phyloP scores from a whole-genome alignment of 805 yeast species.

The Candida yuanshanica region DNA sequence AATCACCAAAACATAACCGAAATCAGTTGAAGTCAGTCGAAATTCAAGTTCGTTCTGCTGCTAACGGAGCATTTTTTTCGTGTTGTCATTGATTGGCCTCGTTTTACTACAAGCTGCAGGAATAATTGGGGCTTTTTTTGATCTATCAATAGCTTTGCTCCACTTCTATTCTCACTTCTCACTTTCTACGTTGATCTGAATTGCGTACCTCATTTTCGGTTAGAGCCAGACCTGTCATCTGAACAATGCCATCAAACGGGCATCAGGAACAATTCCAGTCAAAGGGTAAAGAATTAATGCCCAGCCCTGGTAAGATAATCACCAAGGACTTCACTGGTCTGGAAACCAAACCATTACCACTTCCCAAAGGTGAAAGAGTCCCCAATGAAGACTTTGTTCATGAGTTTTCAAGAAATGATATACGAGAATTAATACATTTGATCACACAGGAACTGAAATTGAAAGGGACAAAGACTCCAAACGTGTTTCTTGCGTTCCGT shows the following conservation, averaged over 20 bases:
- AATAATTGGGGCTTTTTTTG: too few species aligned
- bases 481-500: slow-evolving; percentile 70
- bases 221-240: not conserved
- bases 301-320: slow-evolving; percentile 10
- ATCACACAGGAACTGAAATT: slow-evolving; percentile 69
- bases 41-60: too few species aligned
- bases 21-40: too few species aligned
- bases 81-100: too few species aligned
- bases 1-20: too few species aligned
- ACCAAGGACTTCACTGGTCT: slow-evolving; percentile 1
- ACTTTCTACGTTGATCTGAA: too few species aligned
- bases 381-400: slow-evolving; percentile 24
- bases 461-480: slow-evolving; percentile 68
- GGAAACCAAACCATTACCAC: slow-evolving; percentile 14
- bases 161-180: too few species aligned
- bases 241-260: not conserved
- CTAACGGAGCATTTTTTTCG: too few species aligned
- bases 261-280: slow-evolving; percentile 12
- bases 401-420: slow-evolving; percentile 57
- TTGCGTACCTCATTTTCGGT: not conserved
- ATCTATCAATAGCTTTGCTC: too few species aligned
- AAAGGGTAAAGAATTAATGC: slow-evolving; percentile 6
- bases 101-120: too few species aligned
- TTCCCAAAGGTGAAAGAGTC: slow-evolving; percentile 8
- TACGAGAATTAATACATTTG: slow-evolving; percentile 61